Evolutionary conservation across 805 yeast species (phyloP), one percentile per base, ranked within the genome.

Genomic region (Ogataea ganodermae): DNA sequence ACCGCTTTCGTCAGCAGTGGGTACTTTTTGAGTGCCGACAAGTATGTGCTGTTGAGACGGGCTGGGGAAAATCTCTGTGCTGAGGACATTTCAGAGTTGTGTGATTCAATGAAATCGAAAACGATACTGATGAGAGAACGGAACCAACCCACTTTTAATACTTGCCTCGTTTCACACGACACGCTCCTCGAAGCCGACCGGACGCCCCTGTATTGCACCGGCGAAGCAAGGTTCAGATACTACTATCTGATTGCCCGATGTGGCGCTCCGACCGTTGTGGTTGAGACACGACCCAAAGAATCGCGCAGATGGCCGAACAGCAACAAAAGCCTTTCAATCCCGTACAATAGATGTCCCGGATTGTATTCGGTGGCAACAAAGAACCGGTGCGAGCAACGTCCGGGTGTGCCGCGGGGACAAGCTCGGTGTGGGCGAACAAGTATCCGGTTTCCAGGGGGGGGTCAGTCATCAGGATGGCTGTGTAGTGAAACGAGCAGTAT

Each of bases 1-100:
- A 76, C 52, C 1, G 83, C 70, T 58, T 83, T 83, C 41, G 87
- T 82, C 39, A 78, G 61, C 10, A 83, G 62, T 0, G 89, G 89
- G 50, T 79, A 69, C 47, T 66, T 70, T 6, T 63, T 56, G 33
- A 83, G 60, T 27, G 67, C 64, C 2, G 56, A 45, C 21, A 77
- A 62, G 52, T 81, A 72, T 16, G 50, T 55, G 26, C 39, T 48
- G 43, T 56, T 56, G 22, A 56, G 33, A 22, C 37, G 27, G 6
- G 43, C 20, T 4, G 43, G 43, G 8, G 35, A 20, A 7, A 40
- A 16, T 17, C n/a, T 10, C 6, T 14, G 36, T 10, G 36, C 6
- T 33, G 4, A 12, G 3, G 36, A 33, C 36, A 33, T 33, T 7
- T 24, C 10, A 10, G 6, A 24, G 10, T 24, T n/a, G 27, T 10